Conservation (phyloP, 2,329 filamentous ascomycete species). For the Arachnopeziza araneosa region DNA sequence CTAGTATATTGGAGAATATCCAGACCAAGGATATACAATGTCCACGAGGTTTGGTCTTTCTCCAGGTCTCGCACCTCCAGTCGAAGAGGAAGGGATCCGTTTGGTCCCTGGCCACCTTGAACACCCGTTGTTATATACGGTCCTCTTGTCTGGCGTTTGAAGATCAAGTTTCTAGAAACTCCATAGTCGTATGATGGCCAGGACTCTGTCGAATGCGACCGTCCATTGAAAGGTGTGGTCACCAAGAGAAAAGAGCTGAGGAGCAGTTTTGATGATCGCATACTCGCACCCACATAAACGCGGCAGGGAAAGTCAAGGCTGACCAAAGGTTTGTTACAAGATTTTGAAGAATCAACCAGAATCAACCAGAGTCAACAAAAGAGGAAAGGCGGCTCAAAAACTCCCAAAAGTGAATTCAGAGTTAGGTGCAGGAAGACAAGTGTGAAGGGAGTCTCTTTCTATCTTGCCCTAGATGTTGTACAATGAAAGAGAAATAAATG, state of each 20-base stretch:
- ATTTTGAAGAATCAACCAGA: no score
- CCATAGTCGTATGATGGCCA: constrained; percentile 20
- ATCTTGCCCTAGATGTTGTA: no score
- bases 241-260: neutral
- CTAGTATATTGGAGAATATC: constrained; percentile 22
- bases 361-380: no score
- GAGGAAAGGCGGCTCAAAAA: neutral
- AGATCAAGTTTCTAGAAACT: constrained; percentile 5
- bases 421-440: no score
- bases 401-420: neutral
- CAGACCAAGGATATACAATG: constrained; percentile 25
- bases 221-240: no score
- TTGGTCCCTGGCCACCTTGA: constrained; percentile 12
- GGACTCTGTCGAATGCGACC: neutral
- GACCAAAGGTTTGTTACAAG: no score
- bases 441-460: no score
- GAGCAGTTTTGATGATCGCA: neutral
- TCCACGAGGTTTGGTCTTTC: constrained; percentile 22
- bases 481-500: no score
- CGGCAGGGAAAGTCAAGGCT: no score
- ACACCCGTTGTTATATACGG: constrained; percentile 18
- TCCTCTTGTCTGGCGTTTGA: constrained; percentile 12
- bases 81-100: constrained; percentile 18
- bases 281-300: neutral
- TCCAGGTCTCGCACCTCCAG: constrained; percentile 24